A percentile compares a stretch with the other conserved stretches of the same genome.
Conservation (phyloP, 768 basidiomycete genomes). For the Russula compacta region DNA sequence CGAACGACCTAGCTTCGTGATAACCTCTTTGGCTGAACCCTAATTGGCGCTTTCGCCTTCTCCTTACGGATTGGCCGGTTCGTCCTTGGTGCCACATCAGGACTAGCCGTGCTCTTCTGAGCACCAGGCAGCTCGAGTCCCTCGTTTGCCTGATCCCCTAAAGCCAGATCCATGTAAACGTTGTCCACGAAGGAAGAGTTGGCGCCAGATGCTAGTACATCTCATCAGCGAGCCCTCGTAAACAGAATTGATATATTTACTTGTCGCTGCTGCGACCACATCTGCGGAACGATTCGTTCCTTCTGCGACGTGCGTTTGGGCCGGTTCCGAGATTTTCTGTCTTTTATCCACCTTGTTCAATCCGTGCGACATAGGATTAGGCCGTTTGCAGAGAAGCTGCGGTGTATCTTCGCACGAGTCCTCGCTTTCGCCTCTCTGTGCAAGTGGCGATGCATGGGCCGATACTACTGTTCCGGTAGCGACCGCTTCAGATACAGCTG, state of each 20-base stretch:
- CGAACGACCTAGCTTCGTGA: neutral
- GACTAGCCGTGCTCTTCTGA: neutral
- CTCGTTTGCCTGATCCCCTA: neutral
- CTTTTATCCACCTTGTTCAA: neutral
- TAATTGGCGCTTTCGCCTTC: neutral
- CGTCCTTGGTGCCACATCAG: neutral
- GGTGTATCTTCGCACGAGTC: neutral
- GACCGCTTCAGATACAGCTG: neutral
- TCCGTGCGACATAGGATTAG: neutral
- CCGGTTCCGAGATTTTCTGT: neutral
- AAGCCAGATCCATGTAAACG: neutral
- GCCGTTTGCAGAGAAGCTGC: neutral
- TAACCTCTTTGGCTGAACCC: conserved; percentile 14
- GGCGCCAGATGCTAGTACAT: neutral
- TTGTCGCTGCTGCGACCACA: neutral
- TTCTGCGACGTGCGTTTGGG: neutral
- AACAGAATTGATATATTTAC: neutral
- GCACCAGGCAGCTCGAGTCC: neutral
- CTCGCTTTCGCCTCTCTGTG: neutral
- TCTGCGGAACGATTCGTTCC: neutral
- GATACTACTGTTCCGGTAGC: neutral
- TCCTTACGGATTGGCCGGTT: neutral
- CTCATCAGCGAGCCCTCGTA: neutral
- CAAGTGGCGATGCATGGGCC: neutral
- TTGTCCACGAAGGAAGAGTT: neutral